Base-by-base conservation (phyloP, 2,329 filamentous ascomycete genomes). In the Emmonsia crescens region DNA sequence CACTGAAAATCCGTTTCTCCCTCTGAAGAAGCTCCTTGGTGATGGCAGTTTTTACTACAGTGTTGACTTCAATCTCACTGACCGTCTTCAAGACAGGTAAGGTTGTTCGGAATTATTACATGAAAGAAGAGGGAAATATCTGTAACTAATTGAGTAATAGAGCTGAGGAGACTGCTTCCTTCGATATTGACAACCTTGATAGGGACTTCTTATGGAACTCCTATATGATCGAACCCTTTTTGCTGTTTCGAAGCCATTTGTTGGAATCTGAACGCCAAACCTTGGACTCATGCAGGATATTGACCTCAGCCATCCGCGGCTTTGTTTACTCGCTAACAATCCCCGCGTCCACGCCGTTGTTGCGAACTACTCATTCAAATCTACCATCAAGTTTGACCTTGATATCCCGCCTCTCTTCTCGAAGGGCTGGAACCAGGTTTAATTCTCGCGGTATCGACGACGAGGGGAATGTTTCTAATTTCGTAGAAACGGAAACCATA, bases 21-120 rank as follows among this genome's bases (percentile, higher is more conserved):
- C 94, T 54, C 76, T 99, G 63, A 92, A 93, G 75, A 97, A 96
- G 79, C 83, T 99, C 44, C 79, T 99, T 61, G 88, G 90, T 71
- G 92, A 95, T 73, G 92, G 93, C 31, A 96, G 89, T 36, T 99
- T 99, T 73, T 99, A 97, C 74, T 99, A 96, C 77, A 96, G 91
- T 72, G 90, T 91, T n/a, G 91, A 97, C 74, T 99, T 99, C 73
- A 93, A 99, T 72, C 80, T 99, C 57, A 99, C 94, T 3, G 92
- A 96, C 74, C 84, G 94, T 67, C 78, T 97, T 65, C 94, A 99
- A 75, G 89, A 96, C 71, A 86, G 93, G 83, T 91, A 72, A 69
- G 74, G 10, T 24, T 40, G 14, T 8, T 24, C 33, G 21, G n/a
- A 29, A 4, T 21, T 19, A 33, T 52, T 16, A 12, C 27, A 14